Percentiles rank a stretch among this genome's conserved stretches.
Conservation (phyloP, 176 grass and related monocot genomes). For the Ensete glaucum region DNA sequence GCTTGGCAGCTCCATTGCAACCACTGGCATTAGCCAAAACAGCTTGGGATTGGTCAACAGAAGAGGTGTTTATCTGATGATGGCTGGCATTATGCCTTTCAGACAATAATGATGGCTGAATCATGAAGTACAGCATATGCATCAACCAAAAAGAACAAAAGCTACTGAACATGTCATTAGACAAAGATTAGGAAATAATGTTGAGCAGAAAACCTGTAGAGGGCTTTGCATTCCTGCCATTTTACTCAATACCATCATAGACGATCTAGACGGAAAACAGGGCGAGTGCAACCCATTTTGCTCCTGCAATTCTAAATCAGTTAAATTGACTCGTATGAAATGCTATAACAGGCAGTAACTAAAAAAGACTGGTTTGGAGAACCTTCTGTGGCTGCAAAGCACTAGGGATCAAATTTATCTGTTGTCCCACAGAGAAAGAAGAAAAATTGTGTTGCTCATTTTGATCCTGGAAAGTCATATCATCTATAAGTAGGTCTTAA, state of each 20-base stretch:
- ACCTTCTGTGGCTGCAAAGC: background rate
- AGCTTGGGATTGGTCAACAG: constrained; percentile 7
- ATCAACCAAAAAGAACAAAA: constrained; percentile 3
- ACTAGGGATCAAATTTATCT: constrained; percentile 1
- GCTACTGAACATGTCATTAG: background rate
- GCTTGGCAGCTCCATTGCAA: constrained; percentile 25
- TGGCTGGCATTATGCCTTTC: constrained; percentile 10
- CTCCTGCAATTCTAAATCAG: background rate
- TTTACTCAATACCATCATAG: background rate
- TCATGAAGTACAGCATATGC: background rate
- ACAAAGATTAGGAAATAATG: no score
- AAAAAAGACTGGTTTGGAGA: background rate
- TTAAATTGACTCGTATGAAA: background rate
- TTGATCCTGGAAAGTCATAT: constrained; percentile 5
- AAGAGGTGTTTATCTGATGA: constrained; percentile 8
- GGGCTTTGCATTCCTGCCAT: background rate
- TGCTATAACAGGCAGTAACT: no score
- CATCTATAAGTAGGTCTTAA: background rate
- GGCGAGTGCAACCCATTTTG: constrained; percentile 13
- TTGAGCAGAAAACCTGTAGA: constrained; percentile 15
- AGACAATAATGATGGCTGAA: constrained; percentile 7
- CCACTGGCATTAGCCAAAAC: constrained; percentile 8
- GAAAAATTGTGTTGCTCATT: background rate
- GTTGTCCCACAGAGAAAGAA: constrained; percentile 12
- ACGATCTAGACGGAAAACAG: background rate